Evolutionary conservation across 2,329 filamentous ascomycete species (phyloP).

Genomic region (Fusarium agapanthi): DNA sequence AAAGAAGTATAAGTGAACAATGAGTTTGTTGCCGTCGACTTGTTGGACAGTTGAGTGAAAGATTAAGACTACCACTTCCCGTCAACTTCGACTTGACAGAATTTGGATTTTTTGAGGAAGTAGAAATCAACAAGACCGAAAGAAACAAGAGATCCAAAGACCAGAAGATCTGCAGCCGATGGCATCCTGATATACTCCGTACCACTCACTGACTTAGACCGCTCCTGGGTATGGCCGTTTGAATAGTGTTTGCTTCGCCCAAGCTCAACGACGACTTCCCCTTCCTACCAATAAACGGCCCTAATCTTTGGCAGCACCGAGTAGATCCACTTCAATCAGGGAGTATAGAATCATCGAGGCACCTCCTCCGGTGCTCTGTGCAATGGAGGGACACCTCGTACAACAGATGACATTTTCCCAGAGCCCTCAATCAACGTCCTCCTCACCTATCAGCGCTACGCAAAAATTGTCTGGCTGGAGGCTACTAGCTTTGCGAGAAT

Average conservation of each 20-base stretch:
- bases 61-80: background rate
- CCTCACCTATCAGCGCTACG: slow-evolving; percentile 4
- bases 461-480: slow-evolving; percentile 20
- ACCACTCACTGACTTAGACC: slow-evolving; percentile 40
- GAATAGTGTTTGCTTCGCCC: slow-evolving; percentile 34
- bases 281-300: slow-evolving; percentile 30
- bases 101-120: background rate
- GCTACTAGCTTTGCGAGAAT: slow-evolving; percentile 17
- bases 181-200: slow-evolving; percentile 39
- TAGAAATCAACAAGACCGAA: slow-evolving; percentile 4
- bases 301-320: slow-evolving; percentile 15
- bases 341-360: slow-evolving; percentile 18
- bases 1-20: background rate
- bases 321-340: slow-evolving; percentile 16
- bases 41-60: slow-evolving; percentile 1
- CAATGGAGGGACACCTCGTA: slow-evolving; percentile 25
- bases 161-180: slow-evolving; percentile 25
- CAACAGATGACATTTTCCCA: slow-evolving; percentile 37
- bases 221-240: slow-evolving; percentile 18
- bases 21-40: background rate
- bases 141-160: slow-evolving; percentile 15
- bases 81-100: background rate
- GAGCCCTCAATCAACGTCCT: slow-evolving; percentile 21
- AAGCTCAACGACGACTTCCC: background rate
- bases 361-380: slow-evolving; percentile 16